Percentiles rank a stretch among this genome's conserved stretches.
phyloP scores from a whole-genome alignment of 164 flowering plant species.

The Pachysandra terminalis region DNA sequence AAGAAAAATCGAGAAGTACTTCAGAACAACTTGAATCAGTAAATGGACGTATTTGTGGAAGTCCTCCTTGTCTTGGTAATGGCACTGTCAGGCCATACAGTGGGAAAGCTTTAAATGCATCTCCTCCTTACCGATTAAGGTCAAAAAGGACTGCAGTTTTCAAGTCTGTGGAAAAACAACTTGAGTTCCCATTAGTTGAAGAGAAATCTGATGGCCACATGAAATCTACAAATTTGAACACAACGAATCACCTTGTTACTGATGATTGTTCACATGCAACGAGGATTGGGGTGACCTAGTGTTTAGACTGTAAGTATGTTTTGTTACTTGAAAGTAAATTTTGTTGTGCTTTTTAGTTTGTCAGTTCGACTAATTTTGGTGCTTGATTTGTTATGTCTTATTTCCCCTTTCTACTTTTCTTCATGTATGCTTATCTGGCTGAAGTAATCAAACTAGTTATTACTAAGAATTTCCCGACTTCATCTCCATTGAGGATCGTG shows the following conservation, averaged over 20 bases:
- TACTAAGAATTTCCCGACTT: too few relatives aligned
- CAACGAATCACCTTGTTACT: slow-evolving; percentile 20
- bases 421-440: too few relatives aligned
- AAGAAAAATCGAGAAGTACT: slow-evolving; percentile 17
- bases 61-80: slow-evolving; percentile 24
- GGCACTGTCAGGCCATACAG: slow-evolving; percentile 14
- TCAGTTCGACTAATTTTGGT: background rate
- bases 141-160: slow-evolving; percentile 59
- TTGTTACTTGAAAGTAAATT: too few relatives aligned
- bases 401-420: too few relatives aligned
- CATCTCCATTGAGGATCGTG: too few relatives aligned
- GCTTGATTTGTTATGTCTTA: too few relatives aligned
- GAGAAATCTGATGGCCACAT: slow-evolving; percentile 26
- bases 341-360: too few relatives aligned
- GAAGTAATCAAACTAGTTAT: too few relatives aligned
- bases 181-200: slow-evolving; percentile 48
- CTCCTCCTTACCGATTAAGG: slow-evolving; percentile 81
- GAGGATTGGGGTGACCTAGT: slow-evolving; percentile 36
- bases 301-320: slow-evolving; percentile 20
- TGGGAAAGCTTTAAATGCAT: slow-evolving; percentile 48
- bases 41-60: slow-evolving; percentile 20
- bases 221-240: slow-evolving; percentile 25
- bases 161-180: slow-evolving; percentile 83
- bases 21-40: slow-evolving; percentile 22
- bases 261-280: slow-evolving; percentile 31